Evolutionary conservation across 2,329 filamentous ascomycete species (phyloP).

Genomic region (Verticillium nubilum): DNA sequence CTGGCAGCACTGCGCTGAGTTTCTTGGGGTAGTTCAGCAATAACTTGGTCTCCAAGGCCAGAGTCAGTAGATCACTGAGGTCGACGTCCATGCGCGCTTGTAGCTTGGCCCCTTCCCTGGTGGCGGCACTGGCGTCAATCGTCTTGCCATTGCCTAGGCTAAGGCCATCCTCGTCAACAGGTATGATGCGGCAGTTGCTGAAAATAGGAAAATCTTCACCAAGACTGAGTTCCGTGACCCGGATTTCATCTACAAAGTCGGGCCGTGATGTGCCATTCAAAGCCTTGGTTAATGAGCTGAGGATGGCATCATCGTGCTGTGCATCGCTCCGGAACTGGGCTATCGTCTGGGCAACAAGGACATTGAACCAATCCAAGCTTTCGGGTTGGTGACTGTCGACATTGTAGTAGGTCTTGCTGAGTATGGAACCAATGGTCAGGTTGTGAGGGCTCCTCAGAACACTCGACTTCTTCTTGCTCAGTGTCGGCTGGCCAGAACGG

Average conservation of each 20-base stretch:
- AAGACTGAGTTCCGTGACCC: conserved; percentile 86
- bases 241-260: conserved; percentile 89
- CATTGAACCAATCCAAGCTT: conserved; percentile 98
- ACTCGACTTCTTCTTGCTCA: conserved; percentile 63
- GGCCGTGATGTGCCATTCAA: conserved; percentile 85
- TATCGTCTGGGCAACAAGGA: conserved; percentile 91
- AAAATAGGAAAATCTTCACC: conserved; percentile 98
- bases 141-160: conserved; percentile 44
- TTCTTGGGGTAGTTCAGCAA: conserved; percentile 93
- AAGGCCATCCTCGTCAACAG: conserved; percentile 74
- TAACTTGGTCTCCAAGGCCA: conserved; percentile 90
- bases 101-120: conserved; percentile 64
- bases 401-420: conserved; percentile 97
- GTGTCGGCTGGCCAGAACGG: conserved; percentile 32
- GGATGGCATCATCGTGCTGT: conserved; percentile 83
- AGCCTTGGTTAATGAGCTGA: conserved; percentile 76
- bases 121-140: conserved; percentile 47
- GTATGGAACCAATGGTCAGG: conserved; percentile 86
- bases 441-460: conserved; percentile 67
- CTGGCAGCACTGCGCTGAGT: conserved; percentile 80
- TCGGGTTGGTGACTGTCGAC: conserved; percentile 93
- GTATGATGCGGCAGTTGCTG: conserved; percentile 94
- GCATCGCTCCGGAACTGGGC: conserved; percentile 92
- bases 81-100: conserved; percentile 98
- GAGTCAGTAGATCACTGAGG: conserved; percentile 88